Conservation (phyloP, 345 rosid species). For the Isatis tinctoria region DNA sequence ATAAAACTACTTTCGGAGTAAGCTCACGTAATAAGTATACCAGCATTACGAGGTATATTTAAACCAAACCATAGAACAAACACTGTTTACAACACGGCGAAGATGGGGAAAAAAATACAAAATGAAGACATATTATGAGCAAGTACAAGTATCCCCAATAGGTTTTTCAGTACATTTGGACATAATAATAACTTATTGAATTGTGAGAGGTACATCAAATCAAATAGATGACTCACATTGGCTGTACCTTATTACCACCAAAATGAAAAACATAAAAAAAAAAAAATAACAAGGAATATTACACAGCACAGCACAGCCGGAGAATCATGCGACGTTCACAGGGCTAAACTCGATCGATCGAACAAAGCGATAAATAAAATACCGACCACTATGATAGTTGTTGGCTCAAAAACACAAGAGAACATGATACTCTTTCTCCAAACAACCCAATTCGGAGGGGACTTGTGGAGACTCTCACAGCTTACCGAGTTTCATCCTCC, state of each 20-base stretch:
- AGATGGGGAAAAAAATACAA: background rate
- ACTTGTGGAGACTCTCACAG: background rate
- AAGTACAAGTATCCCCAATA: background rate
- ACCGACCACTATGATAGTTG: constrained; percentile 32
- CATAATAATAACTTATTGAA: constrained; percentile 25
- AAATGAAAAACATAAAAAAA: constrained; percentile 12
- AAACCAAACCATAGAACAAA: background rate
- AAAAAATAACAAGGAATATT: constrained; percentile 25
- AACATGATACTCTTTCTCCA: constrained; percentile 17
- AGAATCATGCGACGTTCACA: constrained; percentile 22
- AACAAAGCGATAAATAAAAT: constrained; percentile 29
- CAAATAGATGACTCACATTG: constrained; percentile 25
- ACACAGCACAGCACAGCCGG: constrained; percentile 27
- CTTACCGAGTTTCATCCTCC: constrained; percentile 94
- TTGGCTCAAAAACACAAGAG: constrained; percentile 33
- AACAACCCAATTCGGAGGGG: constrained; percentile 4
- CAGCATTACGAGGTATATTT: background rate
- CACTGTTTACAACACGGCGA: background rate
- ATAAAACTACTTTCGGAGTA: too few species aligned
- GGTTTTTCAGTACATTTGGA: constrained; percentile 4
- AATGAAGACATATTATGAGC: background rate
- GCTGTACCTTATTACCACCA: constrained; percentile 34
- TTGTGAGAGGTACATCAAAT: constrained; percentile 18
- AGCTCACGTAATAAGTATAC: background rate
- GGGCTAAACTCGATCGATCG: constrained; percentile 26